These are phyloP conservation scores for Coemansia sp. DNA, from an alignment of 192 early-diverging fungal species.

Conservation along the genomic window DNA sequence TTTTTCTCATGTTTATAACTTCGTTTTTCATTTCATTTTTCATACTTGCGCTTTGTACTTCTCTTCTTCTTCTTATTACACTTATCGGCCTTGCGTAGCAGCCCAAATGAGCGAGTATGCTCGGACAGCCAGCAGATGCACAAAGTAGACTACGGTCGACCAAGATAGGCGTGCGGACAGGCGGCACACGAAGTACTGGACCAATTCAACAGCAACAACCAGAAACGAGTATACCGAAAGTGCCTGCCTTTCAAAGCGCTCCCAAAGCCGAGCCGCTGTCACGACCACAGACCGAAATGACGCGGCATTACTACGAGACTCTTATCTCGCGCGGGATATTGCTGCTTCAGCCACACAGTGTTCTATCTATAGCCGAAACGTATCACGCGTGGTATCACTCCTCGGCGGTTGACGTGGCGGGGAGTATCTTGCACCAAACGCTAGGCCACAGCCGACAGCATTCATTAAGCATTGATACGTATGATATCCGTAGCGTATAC, in stretches of 20 bases:
- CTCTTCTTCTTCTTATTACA: background rate
- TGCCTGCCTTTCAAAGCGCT: background rate
- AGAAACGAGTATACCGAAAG: background rate
- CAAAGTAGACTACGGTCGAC: constrained; percentile 22
- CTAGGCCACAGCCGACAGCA: constrained; percentile 7
- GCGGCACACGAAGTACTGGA: constrained; percentile 9
- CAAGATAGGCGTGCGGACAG: background rate
- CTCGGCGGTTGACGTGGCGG: constrained; percentile 25
- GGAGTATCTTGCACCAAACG: constrained; percentile 40
- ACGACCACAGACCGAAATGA: constrained; percentile 37
- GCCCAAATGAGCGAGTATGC: constrained; percentile 13
- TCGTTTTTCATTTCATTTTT: background rate
- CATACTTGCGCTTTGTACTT: background rate
- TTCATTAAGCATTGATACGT: background rate
- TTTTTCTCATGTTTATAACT: background rate
- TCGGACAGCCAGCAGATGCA: constrained; percentile 22
- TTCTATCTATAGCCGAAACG: constrained; percentile 43
- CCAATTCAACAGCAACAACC: background rate
- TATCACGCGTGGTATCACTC: constrained; percentile 54
- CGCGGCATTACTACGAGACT: constrained; percentile 37
- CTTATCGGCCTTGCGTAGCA: background rate
- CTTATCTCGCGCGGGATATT: constrained; percentile 50
- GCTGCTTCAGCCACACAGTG: constrained; percentile 44
- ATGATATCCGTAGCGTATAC: constrained; percentile 51
- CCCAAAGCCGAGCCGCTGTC: background rate